Base-by-base conservation (phyloP, 805 yeast species). In the Zygosaccharomyces bisporus region DNA sequence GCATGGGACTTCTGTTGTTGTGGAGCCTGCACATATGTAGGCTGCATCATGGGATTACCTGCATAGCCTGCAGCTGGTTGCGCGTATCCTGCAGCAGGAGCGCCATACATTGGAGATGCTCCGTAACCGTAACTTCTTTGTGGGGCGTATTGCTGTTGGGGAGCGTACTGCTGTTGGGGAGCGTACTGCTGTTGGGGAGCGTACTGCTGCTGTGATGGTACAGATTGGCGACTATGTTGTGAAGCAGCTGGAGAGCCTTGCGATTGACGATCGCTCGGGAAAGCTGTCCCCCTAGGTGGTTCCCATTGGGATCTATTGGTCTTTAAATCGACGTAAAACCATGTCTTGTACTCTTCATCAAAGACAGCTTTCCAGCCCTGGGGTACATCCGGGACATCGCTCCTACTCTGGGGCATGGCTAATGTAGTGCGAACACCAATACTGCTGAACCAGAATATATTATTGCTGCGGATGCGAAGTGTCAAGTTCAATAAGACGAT, bases 251-350 rank as follows among this genome's bases (percentile, higher is more conserved):
- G 70, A 3, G 45, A 21, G 9, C 39, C 41, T 13, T 37, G 40
- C 12, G 40, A 19, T 25, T 52, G 39, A 12, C 31, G 31, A 23
- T 34, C 40, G 10, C 29, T 29, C 7, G 68, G 63, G 60, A 76
- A 75, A 1, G 53, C 60, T 0, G 86, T 77, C 1, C 83, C 83
- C 8, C 49, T 46, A 12, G 96, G 97, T 10, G 81, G 79, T 42
- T 86, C 95, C 98, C 98, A 91, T 64, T 89, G 96, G 0, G 96
- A 86, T 53, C 78, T 70, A 47, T 85, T 83, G 10, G 86, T 77
- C 12, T 72, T 57, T 51, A 85, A 67, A 55, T 88, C 72, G n/a
- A 91, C 95, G 57, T 81, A 91, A 63, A 81, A 91, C 81, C 82
- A 87, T 1, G 84, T 78, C 39, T 74, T 72, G 60, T 84, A 84